A percentile compares a stretch with the other conserved stretches of the same genome.
phyloP scores from a whole-genome alignment of 129 eudicot species.

The Smallanthus sonchifolius region DNA sequence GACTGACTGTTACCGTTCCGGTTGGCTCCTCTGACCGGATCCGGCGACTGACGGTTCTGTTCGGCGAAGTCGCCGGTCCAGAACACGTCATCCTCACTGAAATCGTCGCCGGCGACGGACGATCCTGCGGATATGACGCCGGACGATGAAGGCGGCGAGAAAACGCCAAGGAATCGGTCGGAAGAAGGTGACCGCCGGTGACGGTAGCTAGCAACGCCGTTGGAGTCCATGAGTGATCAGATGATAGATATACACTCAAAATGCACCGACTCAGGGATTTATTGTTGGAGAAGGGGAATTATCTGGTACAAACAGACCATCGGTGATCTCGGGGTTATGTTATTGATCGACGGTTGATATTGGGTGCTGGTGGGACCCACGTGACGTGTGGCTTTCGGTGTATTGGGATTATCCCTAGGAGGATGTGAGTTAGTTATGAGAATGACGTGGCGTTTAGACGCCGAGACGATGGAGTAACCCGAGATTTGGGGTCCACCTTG shows the following conservation, averaged over 20 bases:
- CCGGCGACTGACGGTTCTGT: conserved; percentile 22
- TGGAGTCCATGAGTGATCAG: conserved; percentile 39
- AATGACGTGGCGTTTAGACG: conserved; percentile 34
- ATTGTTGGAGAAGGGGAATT: conserved; percentile 17
- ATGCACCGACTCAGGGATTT: conserved; percentile 15
- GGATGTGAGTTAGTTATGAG: background rate
- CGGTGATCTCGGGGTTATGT: too few relatives aligned
- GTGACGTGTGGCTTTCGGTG: conserved; percentile 3
- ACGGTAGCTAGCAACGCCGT: conserved; percentile 44
- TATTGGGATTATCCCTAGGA: conserved; percentile 15
- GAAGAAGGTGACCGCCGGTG: conserved; percentile 68
- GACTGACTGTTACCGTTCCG: conserved; percentile 12
- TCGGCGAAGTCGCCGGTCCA: conserved; percentile 63
- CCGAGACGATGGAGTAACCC: background rate
- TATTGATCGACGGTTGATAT: conserved; percentile 17
- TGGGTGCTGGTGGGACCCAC: background rate
- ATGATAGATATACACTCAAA: background rate
- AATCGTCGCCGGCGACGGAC: conserved; percentile 51
- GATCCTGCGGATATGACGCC: conserved; percentile 33
- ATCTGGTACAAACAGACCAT: conserved; percentile 10
- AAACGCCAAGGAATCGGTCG: conserved; percentile 62
- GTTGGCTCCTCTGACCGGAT: conserved; percentile 12
- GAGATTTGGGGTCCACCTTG: too few relatives aligned
- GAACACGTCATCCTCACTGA: conserved; percentile 73
- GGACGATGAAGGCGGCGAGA: conserved; percentile 54